A percentile compares a stretch with the other conserved stretches of the same genome.
Evolutionary conservation across 768 basidiomycete species (phyloP).

Genomic region (Naganishia antarctica): DNA sequence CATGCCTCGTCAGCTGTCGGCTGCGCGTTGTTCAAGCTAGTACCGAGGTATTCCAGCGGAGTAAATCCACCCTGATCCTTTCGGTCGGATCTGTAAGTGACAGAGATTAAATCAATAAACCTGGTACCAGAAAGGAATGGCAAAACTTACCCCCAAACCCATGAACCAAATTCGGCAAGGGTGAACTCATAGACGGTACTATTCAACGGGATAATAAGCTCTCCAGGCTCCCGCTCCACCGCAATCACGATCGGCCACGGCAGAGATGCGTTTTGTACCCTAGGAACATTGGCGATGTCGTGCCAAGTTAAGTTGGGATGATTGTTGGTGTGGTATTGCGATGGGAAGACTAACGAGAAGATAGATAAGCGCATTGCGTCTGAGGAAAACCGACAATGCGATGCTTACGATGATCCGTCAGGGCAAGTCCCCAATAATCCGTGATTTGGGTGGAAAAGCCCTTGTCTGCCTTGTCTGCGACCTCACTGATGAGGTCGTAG

Average conservation of each 20-base stretch:
- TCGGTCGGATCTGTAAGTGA: slow-evolving; percentile 34
- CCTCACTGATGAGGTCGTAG: slow-evolving; percentile 41
- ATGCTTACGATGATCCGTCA: slow-evolving; percentile 37
- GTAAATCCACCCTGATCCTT: slow-evolving; percentile 63
- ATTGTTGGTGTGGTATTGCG: slow-evolving; percentile 39
- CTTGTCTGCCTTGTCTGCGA: slow-evolving; percentile 37
- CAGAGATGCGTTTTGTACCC: slow-evolving; percentile 34
- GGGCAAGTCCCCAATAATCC: slow-evolving; percentile 48
- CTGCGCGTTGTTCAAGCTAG: slow-evolving; percentile 58
- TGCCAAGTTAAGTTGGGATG: slow-evolving; percentile 45
- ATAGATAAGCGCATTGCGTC: slow-evolving; percentile 19
- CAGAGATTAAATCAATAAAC: not conserved
- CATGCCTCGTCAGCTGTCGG: slow-evolving; percentile 60
- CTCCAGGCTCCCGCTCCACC: slow-evolving; percentile 45
- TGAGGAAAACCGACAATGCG: no score
- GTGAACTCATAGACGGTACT: slow-evolving; percentile 49
- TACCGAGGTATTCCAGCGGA: slow-evolving; percentile 58
- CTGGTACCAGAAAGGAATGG: not conserved
- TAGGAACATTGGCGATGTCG: slow-evolving; percentile 32
- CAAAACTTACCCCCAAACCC: slow-evolving; percentile 31
- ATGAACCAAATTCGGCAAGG: slow-evolving; percentile 46
- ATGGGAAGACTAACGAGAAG: slow-evolving; percentile 35
- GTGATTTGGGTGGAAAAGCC: slow-evolving; percentile 45
- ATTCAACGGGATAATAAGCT: slow-evolving; percentile 44
- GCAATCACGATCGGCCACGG: slow-evolving; percentile 49